Conservation (phyloP, 179 eudicot genomes). For the Beta corolliflora region DNA sequence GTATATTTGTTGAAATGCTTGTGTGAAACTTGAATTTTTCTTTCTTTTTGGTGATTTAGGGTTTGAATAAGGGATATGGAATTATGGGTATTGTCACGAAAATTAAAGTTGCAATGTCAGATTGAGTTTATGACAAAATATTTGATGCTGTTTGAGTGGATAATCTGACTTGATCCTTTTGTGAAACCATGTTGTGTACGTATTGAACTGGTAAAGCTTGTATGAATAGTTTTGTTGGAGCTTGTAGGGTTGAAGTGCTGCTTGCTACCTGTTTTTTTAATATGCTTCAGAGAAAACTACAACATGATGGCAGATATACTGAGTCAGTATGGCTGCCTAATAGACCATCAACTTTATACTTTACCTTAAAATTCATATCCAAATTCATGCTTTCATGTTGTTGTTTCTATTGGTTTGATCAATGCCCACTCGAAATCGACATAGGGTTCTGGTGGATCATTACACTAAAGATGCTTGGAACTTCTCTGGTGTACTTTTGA, state of each 20-base stretch:
- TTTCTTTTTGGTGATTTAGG: no score
- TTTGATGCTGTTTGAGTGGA: not conserved
- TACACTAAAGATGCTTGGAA: constrained; percentile 11
- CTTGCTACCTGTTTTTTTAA: constrained; percentile 27
- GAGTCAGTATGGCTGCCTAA: constrained; percentile 7
- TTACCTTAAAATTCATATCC: not conserved
- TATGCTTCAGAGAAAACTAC: constrained; percentile 31
- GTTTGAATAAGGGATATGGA: not conserved
- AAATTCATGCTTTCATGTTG: constrained; percentile 2
- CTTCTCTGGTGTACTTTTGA: not conserved
- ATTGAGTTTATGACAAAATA: not conserved
- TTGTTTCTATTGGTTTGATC: not conserved
- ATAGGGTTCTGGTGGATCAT: constrained; percentile 2
- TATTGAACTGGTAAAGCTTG: not conserved
- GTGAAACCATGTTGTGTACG: not conserved
- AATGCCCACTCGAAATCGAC: not conserved
- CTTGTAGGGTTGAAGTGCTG: constrained; percentile 33
- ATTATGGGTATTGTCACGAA: not conserved
- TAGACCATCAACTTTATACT: not conserved
- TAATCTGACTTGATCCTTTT: not conserved
- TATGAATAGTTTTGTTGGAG: constrained; percentile 13
- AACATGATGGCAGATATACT: constrained; percentile 11
- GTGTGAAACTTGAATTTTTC: no score
- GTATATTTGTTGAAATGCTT: no score
- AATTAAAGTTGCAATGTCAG: no score